Conservation (phyloP, 108 stramenopile species). For the Nitzschia sp. region DNA sequence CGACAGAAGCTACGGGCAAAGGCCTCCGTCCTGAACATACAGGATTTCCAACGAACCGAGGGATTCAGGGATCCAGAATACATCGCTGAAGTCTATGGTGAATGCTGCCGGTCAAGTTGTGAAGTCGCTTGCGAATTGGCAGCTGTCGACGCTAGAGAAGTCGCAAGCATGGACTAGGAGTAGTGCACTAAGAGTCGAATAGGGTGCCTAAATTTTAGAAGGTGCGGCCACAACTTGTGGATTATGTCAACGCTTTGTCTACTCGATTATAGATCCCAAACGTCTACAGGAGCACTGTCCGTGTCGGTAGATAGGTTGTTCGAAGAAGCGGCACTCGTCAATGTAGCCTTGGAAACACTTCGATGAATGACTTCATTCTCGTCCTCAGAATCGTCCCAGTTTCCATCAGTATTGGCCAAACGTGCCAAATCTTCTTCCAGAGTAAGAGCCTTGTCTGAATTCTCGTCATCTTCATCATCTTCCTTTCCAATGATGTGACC, state of each 20-base stretch:
- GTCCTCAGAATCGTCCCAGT: conserved; percentile 88
- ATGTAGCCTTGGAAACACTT: conserved; percentile 51
- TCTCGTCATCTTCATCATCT: conserved; percentile 46
- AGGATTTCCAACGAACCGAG: conserved; percentile 15
- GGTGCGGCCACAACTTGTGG: neutral
- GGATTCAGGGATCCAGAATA: conserved; percentile 16
- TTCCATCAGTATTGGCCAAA: conserved; percentile 78
- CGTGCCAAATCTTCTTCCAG: conserved; percentile 78
- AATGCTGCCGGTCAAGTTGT: neutral
- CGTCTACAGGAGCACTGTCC: conserved; percentile 56
- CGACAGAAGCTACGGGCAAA: neutral
- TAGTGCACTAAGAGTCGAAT: neutral
- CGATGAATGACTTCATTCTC: conserved; percentile 56
- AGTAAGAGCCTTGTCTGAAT: conserved; percentile 34
- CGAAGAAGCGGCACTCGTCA: conserved; percentile 49
- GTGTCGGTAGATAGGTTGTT: conserved; percentile 10
- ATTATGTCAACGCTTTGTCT: no score
- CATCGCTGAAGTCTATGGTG: conserved; percentile 9
- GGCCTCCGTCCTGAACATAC: conserved; percentile 6
- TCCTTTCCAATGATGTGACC: conserved; percentile 85
- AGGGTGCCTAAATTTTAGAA: neutral
- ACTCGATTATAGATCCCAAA: conserved; percentile 61
- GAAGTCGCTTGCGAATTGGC: neutral
- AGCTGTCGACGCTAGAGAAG: neutral
- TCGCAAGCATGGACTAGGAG: neutral